Conservation (phyloP, 179 eudicot genomes). For the Beta macrorhiza region DNA sequence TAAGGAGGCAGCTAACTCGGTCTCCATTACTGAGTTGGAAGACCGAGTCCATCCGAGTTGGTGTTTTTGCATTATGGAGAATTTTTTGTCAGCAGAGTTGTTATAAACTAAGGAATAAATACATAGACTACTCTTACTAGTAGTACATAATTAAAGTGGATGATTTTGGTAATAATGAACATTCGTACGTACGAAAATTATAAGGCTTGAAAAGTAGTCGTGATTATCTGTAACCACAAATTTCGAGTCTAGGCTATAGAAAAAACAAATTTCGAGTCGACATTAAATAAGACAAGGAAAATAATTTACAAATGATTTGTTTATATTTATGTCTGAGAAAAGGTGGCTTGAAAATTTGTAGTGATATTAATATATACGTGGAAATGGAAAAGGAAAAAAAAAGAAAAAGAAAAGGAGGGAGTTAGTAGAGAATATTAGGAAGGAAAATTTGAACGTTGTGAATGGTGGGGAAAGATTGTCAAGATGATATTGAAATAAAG, state of each 20-base stretch:
- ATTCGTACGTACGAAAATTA: slow-evolving; percentile 11
- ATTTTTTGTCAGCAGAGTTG: neutral
- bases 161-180: slow-evolving; percentile 9
- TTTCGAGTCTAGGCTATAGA: neutral
- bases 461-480: neutral
- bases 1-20: slow-evolving; percentile 43
- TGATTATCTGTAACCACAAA: neutral
- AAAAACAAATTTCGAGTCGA: neutral
- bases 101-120: neutral
- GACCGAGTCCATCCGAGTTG: slow-evolving; percentile 52
- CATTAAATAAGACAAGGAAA: neutral
- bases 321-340: slow-evolving; percentile 15
- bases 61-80: neutral
- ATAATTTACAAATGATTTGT: neutral
- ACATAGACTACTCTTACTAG: neutral
- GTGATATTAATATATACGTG: neutral
- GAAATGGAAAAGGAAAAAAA: too few species aligned
- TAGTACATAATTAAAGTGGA: neutral
- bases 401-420: neutral
- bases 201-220: slow-evolving; percentile 21
- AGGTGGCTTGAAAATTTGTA: slow-evolving; percentile 11
- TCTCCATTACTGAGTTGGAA: slow-evolving; percentile 49
- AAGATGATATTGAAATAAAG: neutral
- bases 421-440: neutral
- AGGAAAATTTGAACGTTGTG: neutral